Conservation (phyloP, 257 asterid species). For the Cinchona pubescens region DNA sequence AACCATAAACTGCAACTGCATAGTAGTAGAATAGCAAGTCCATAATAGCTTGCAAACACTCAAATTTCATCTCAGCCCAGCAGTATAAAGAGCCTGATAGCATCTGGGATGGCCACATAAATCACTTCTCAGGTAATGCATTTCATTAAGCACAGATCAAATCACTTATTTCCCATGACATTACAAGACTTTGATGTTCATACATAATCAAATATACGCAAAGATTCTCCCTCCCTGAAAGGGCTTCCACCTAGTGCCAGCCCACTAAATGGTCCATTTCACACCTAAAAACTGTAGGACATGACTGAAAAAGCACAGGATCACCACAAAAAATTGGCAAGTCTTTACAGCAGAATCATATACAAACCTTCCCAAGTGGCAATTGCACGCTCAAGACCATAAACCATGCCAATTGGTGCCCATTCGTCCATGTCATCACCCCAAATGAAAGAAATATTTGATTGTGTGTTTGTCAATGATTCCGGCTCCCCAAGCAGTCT, state of each 20-base stretch:
- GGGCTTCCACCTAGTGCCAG: background rate
- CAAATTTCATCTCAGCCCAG: background rate
- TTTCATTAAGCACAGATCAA: background rate
- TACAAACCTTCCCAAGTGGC: conserved; percentile 97
- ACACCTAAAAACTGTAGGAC: background rate
- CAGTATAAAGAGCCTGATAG: background rate
- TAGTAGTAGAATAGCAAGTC: background rate
- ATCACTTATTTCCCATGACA: background rate
- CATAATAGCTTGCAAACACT: background rate
- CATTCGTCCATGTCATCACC: conserved; percentile 97
- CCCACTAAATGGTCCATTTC: background rate
- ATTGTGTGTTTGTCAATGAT: conserved; percentile 85
- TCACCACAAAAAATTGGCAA: background rate
- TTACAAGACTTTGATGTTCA: background rate
- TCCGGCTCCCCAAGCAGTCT: conserved; percentile 98
- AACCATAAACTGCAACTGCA: background rate
- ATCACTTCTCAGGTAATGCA: conserved; percentile 2
- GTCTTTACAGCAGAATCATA: conserved; percentile 5
- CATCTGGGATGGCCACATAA: background rate
- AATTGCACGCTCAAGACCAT: conserved; percentile 91
- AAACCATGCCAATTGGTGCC: conserved; percentile 91
- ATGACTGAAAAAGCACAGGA: background rate
- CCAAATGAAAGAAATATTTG: conserved; percentile 95
- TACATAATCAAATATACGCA: background rate
- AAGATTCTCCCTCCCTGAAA: background rate